phyloP scores from a whole-genome alignment of 2,329 filamentous ascomycete genomes.

The Colletotrichum filicis region DNA sequence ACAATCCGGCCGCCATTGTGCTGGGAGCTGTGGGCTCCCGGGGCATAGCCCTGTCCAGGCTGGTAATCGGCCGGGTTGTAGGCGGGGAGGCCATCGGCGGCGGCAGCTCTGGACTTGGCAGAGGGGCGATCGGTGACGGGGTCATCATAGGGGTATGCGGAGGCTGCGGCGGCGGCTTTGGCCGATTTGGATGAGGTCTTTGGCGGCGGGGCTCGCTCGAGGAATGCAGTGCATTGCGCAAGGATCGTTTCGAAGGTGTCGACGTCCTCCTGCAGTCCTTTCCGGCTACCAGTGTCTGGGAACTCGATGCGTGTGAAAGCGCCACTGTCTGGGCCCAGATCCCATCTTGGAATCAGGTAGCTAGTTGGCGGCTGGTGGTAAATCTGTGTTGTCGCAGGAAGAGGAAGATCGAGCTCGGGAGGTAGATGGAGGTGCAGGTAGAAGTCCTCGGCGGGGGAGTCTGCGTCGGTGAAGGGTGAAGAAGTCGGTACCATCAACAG shows the following conservation, averaged over 20 bases:
- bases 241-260: conserved; percentile 98
- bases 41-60: conserved; percentile 81
- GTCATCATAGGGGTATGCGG: conserved; percentile 18
- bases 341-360: conserved; percentile 96
- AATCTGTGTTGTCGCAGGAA: conserved; percentile 96
- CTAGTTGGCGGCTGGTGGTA: conserved; percentile 94
- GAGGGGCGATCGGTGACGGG: conserved; percentile 37
- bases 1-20: conserved; percentile 82
- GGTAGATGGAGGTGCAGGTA: conserved; percentile 96
- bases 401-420: conserved; percentile 90
- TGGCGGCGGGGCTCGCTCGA: conserved; percentile 82
- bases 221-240: conserved; percentile 96
- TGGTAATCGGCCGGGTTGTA: conserved; percentile 88
- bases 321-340: conserved; percentile 86
- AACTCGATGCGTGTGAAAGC: conserved; percentile 96
- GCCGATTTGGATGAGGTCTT: conserved; percentile 40
- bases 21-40: conserved; percentile 66
- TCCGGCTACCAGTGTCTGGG: conserved; percentile 75
- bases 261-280: conserved; percentile 87
- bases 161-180: conserved; percentile 12
- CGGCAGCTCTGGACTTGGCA: conserved; percentile 40
- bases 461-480: conserved; percentile 76
- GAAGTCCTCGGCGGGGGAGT: conserved; percentile 87
- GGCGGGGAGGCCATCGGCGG: conserved; percentile 60
- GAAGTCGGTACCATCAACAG: conserved; percentile 95